Evolutionary conservation across 305 asterid genomes (phyloP), one percentile per base, ranked within the genome.

Genomic region (Fraxinus greggii): DNA sequence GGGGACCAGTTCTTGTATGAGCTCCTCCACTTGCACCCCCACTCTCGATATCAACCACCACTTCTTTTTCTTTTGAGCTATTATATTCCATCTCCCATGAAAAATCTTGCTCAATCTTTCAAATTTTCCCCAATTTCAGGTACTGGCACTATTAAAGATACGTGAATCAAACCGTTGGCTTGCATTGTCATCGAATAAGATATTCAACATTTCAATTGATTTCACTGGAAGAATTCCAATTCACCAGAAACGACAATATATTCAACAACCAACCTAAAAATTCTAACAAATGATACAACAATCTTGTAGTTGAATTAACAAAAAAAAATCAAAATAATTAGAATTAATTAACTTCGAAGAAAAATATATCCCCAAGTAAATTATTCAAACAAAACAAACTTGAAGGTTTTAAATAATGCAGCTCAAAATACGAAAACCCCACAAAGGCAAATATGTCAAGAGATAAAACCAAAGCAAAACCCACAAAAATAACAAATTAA

Each of bases 1-100:
- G 13, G 17, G 86, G 29, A 1, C 48, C 81, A 28, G 35, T 29
- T 45, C 31, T 51, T 0, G 10, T 32, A 33, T 77, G 74, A 29
- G 63, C 84, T 77, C 51, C 88, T 72, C 31, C 54, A 80, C 86
- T 86, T 40, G 84, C 75, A 54, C 78, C 86, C 51, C 88, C 84
- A 40, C 78, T 87, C 82, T 91, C 94, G 8, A 91, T 86, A 77
- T 88, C 92, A 26, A 85, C 79, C 29, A 84, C 26, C 2, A 80
- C 75, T 33, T 89, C 87, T 17, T 79, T 81, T 21, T 86, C 86
- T 45, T 78, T 80, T 7, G 82, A 78, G 77, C 29, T 78, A 48
- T 29, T 83, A 78, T 19, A 70, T 72, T 79, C 92, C 92, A 91
- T 87, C 0, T 84, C 38, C 69, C 85, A 81, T 42, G 56, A 79